Conservation (phyloP, 2,329 filamentous ascomycete genomes). For the Epichloe scottii region DNA sequence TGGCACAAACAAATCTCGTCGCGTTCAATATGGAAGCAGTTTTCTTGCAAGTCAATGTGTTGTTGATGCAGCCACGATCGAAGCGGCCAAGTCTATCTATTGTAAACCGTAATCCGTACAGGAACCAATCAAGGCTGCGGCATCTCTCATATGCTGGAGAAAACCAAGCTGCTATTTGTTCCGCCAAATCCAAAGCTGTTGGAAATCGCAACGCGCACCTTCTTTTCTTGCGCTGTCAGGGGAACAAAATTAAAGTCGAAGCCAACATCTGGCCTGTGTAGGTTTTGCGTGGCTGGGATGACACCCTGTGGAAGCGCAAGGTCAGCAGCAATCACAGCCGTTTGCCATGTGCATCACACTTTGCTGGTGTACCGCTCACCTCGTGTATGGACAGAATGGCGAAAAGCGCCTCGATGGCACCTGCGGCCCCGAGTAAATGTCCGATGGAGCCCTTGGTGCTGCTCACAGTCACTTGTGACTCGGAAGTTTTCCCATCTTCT, state of each 20-base stretch:
- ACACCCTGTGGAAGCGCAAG: conserved; percentile 45
- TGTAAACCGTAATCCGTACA: too few relatives aligned
- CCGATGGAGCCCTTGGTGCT: conserved; percentile 91
- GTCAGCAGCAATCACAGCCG: conserved; percentile 8
- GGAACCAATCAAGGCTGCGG: too few relatives aligned
- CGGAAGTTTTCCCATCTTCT: conserved; percentile 48
- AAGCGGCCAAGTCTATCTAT: too few relatives aligned
- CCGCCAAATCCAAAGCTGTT: conserved; percentile 98
- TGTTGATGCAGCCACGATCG: too few relatives aligned
- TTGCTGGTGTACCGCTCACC: conserved; percentile 36
- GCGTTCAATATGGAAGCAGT: neutral
- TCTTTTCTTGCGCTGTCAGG: conserved; percentile 52
- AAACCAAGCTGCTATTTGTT: conserved; percentile 83
- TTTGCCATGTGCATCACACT: too few relatives aligned
- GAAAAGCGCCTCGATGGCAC: conserved; percentile 82
- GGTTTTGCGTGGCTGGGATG: conserved; percentile 78
- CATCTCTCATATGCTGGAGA: conserved; percentile 29
- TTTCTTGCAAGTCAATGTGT: neutral
- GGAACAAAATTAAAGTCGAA: conserved; percentile 82
- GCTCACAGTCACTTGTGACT: conserved; percentile 65
- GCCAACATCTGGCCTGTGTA: conserved; percentile 51
- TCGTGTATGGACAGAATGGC: conserved; percentile 66
- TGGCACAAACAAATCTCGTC: neutral
- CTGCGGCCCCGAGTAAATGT: conserved; percentile 82
- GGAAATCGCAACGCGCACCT: conserved; percentile 64